These are phyloP conservation scores for Geoglossum cookeanum DNA, from an alignment of 2,329 filamentous ascomycete species.

Conservation along the genomic window DNA sequence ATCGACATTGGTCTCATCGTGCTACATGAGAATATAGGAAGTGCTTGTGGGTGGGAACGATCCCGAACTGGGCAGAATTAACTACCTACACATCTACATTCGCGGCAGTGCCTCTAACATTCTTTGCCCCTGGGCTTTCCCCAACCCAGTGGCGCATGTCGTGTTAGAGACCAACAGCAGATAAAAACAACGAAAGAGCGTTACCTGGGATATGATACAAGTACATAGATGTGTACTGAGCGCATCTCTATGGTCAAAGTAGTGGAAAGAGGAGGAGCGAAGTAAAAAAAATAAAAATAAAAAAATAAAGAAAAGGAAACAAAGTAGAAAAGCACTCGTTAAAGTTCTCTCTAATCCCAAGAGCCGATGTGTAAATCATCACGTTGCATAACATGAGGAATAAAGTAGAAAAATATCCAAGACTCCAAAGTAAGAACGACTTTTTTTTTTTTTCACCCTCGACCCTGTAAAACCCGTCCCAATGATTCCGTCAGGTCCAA, in stretches of 20 bases:
- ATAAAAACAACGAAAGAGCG: background rate
- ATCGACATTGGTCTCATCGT: background rate
- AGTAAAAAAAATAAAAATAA: background rate
- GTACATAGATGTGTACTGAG: background rate
- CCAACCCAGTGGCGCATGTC: background rate
- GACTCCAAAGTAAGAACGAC: background rate
- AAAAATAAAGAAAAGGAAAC: background rate
- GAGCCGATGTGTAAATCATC: background rate
- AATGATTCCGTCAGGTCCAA: background rate
- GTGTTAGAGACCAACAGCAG: background rate
- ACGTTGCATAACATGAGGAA: background rate
- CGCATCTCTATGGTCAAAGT: background rate
- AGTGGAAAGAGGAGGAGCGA: background rate
- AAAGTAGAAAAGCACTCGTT: background rate
- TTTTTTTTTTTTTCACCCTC: background rate
- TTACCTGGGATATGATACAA: background rate
- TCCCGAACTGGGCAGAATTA: background rate
- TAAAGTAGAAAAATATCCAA: background rate
- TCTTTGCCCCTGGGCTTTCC: background rate
- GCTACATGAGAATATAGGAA: background rate
- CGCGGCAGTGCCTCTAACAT: background rate
- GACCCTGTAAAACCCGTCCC: background rate
- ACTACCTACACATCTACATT: background rate
- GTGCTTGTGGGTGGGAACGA: background rate
- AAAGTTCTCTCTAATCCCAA: background rate